phyloP scores from a whole-genome alignment of 176 grass and related monocot genomes.

The Rhynchospora breviuscula region DNA sequence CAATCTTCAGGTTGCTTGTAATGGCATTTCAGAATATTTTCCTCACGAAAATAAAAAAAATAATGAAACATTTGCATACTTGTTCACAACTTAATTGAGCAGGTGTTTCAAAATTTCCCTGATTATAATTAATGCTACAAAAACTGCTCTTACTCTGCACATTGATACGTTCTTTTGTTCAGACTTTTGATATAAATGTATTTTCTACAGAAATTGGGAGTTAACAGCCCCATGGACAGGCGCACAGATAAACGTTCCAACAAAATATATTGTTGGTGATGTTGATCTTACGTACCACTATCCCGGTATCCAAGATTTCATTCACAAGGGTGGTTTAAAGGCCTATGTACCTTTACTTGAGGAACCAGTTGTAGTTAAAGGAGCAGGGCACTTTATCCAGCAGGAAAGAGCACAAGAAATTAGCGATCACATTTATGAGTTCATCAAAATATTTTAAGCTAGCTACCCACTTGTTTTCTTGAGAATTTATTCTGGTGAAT shows the following conservation, averaged over 20 bases:
- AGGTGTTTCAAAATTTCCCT: too few relatives aligned
- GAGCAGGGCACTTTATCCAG: constrained; percentile 29
- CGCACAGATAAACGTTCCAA: constrained; percentile 22
- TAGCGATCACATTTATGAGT: constrained; percentile 29
- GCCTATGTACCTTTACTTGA: constrained; percentile 32
- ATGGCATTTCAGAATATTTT: too few relatives aligned
- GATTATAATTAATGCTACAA: too few relatives aligned
- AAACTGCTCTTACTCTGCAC: too few relatives aligned
- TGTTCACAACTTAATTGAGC: too few relatives aligned
- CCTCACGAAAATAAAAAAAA: too few relatives aligned
- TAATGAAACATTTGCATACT: too few relatives aligned
- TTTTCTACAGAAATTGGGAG: constrained; percentile 28
- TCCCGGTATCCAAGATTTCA: constrained; percentile 27
- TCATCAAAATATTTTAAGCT: constrained; percentile 22
- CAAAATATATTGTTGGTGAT: constrained; percentile 29
- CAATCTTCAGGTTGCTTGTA: too few relatives aligned
- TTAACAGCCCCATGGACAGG: constrained; percentile 30
- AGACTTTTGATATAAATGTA: background rate
- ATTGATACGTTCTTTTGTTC: too few relatives aligned
- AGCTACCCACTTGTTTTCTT: too few relatives aligned
- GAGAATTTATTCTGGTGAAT: too few relatives aligned
- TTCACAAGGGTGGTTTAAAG: constrained; percentile 40
- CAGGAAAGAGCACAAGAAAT: constrained; percentile 31
- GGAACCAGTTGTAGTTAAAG: constrained; percentile 26
- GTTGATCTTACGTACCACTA: constrained; percentile 22